phyloP scores from a whole-genome alignment of 495 filamentous ascomycete species.

The Talaromyces stipitatus region DNA sequence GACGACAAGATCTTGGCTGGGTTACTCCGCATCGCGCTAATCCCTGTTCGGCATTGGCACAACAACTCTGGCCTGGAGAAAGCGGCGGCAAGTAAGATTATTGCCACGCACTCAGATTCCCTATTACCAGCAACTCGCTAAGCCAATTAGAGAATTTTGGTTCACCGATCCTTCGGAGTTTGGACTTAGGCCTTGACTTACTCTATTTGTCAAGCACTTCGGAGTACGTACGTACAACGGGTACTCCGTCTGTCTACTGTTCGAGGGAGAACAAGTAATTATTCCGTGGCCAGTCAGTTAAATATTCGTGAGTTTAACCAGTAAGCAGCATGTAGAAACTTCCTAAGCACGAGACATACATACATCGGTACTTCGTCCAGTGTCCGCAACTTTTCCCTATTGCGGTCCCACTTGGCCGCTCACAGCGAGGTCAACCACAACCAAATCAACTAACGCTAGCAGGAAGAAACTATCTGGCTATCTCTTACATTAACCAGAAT shows the following conservation, averaged over 20 bases:
- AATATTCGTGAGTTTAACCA: background rate
- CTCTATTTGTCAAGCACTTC: background rate
- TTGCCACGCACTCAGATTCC: background rate
- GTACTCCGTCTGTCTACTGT: too few species aligned
- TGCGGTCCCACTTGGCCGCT: background rate
- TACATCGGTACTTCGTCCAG: background rate
- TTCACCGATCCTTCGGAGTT: background rate
- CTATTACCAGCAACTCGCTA: background rate
- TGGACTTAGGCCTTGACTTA: background rate
- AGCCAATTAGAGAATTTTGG: background rate
- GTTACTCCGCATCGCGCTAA: too few species aligned
- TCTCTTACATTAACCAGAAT: background rate
- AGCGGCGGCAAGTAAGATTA: background rate
- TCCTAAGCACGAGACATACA: background rate
- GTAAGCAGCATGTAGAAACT: background rate
- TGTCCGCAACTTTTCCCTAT: background rate
- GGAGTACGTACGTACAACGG: too few species aligned
- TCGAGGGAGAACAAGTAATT: background rate
- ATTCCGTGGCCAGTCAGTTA: background rate
- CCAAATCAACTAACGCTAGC: background rate
- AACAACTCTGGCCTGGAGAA: background rate
- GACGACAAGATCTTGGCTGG: too few species aligned
- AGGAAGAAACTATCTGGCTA: background rate
- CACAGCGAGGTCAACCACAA: background rate
- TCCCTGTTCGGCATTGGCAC: background rate